A percentile compares a stretch with the other conserved stretches of the same genome.
These are phyloP conservation scores for Eurotiales sp. DNA, from an alignment of 2,329 filamentous ascomycete species.

Conservation along the genomic window DNA sequence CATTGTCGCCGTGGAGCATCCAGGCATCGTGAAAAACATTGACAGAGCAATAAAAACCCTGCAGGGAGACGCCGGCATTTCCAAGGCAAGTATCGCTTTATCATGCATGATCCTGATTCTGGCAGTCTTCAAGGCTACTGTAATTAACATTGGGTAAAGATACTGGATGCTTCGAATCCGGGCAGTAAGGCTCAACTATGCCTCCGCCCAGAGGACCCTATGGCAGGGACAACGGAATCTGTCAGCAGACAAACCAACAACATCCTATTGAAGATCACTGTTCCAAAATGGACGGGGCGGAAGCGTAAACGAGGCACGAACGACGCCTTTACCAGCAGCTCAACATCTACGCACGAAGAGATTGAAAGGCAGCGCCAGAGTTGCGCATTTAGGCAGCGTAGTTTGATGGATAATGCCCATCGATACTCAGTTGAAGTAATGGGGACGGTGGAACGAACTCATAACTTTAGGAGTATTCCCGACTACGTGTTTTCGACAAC, in stretches of 20 bases:
- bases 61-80: slow-evolving; percentile 53
- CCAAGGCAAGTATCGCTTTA: slow-evolving; percentile 40
- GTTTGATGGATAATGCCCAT: slow-evolving; percentile 66
- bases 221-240: slow-evolving; percentile 74
- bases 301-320: slow-evolving; percentile 77
- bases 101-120: neutral
- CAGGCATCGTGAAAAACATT: slow-evolving; percentile 61
- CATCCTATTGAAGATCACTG: slow-evolving; percentile 76
- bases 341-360: slow-evolving; percentile 26
- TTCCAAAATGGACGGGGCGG: slow-evolving; percentile 81
- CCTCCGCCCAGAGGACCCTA: slow-evolving; percentile 73
- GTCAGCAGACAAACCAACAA: slow-evolving; percentile 74
- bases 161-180: slow-evolving; percentile 42
- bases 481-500: slow-evolving; percentile 81
- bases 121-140: neutral
- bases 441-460: slow-evolving; percentile 71
- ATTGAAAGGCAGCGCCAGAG: slow-evolving; percentile 14
- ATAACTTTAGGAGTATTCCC: slow-evolving; percentile 80
- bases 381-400: slow-evolving; percentile 25
- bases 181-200: slow-evolving; percentile 62
- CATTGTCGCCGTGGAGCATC: slow-evolving; percentile 63
- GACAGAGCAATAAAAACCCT: slow-evolving; percentile 62
- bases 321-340: slow-evolving; percentile 57
- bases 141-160: slow-evolving; percentile 28
- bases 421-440: slow-evolving; percentile 66